Percentiles rank a stretch among this genome's conserved stretches.
Conservation (phyloP, 805 yeast genomes). For the Huiozyma sinensis region DNA sequence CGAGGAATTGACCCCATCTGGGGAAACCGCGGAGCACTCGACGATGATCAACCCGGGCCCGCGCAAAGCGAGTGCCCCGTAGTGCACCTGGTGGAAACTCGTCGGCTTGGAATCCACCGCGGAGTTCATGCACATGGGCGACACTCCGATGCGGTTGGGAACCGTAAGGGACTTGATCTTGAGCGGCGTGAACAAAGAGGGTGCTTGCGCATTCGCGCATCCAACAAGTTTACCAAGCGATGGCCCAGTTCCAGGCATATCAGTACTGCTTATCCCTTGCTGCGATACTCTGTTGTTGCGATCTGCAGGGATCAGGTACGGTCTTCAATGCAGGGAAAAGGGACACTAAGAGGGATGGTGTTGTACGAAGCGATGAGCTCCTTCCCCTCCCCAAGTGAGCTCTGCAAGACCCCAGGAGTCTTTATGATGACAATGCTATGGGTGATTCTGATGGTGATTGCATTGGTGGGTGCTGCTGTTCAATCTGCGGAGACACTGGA, state of each 20-base stretch:
- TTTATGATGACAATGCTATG: no score
- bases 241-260: neutral
- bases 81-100: constrained; percentile 39
- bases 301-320: neutral
- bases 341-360: neutral
- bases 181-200: constrained; percentile 36
- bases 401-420: no score
- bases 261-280: no score
- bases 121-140: constrained; percentile 48
- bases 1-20: constrained; percentile 35
- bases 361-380: neutral
- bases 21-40: constrained; percentile 36
- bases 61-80: constrained; percentile 36
- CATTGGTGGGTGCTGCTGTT: no score
- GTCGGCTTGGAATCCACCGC: constrained; percentile 34
- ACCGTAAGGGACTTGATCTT: constrained; percentile 32
- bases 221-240: neutral
- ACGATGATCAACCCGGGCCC: constrained; percentile 41
- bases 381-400: no score
- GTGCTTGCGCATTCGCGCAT: constrained; percentile 10
- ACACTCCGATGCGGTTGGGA: constrained; percentile 43
- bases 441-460: no score
- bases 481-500: no score
- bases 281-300: no score
- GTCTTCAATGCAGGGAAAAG: neutral